Percentiles rank a stretch among this genome's conserved stretches.
Evolutionary conservation across 441 rosid genomes (phyloP).

Genomic region (Viola pubescens): DNA sequence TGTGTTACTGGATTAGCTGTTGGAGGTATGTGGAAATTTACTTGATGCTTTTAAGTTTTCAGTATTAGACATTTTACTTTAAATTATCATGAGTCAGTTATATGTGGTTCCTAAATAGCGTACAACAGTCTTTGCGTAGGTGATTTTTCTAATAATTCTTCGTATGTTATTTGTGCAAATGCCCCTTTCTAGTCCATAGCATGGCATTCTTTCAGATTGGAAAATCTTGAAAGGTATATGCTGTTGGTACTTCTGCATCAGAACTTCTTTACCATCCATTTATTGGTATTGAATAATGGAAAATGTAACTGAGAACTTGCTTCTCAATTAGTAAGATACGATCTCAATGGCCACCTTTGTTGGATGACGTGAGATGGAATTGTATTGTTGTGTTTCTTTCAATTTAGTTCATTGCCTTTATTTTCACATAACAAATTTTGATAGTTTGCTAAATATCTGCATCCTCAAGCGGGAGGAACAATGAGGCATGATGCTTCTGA

Average conservation of each 20-base stretch:
- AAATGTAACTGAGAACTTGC: slow-evolving; percentile 3
- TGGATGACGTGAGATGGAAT: slow-evolving; percentile 2
- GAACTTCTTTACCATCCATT: background rate
- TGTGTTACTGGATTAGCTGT: slow-evolving; percentile 66
- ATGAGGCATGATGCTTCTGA: background rate
- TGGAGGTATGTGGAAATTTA: slow-evolving; percentile 49
- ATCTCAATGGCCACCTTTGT: background rate
- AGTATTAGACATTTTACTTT: background rate
- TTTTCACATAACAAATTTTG: slow-evolving; percentile 1
- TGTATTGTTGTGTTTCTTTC: background rate
- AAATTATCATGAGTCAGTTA: background rate
- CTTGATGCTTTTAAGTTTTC: slow-evolving; percentile 2
- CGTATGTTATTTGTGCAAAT: too few species aligned
- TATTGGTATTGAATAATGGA: background rate
- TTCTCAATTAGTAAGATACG: background rate
- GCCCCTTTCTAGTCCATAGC: background rate
- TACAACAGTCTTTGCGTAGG: background rate
- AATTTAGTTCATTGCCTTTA: background rate
- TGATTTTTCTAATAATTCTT: too few species aligned
- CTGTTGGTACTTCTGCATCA: background rate
- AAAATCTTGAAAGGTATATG: background rate
- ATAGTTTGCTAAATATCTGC: background rate
- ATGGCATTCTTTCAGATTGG: background rate
- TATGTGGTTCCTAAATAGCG: background rate
- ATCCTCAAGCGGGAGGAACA: background rate